Conservation (phyloP, 148 eudicot species). For the Cornus suecica region DNA sequence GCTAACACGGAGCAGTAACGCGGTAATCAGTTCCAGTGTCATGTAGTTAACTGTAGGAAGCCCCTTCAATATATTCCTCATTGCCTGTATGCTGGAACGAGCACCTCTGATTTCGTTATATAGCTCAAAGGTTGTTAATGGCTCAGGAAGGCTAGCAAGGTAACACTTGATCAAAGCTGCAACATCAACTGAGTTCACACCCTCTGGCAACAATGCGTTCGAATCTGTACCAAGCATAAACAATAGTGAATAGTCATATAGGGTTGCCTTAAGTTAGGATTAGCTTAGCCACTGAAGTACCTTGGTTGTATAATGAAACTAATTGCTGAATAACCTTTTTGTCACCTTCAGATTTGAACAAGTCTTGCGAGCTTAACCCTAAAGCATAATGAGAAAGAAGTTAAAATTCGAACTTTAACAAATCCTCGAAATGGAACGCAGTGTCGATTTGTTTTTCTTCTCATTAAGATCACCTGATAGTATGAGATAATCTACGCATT, state of each 20-base stretch:
- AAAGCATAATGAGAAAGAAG: constrained; percentile 10
- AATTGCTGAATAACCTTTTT: constrained; percentile 75
- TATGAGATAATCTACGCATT: constrained; percentile 90
- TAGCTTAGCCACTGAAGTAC: constrained; percentile 25
- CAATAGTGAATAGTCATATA: neutral
- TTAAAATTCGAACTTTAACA: neutral
- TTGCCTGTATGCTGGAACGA: constrained; percentile 61
- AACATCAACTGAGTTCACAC: constrained; percentile 61
- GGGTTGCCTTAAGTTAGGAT: neutral
- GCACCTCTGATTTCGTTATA: constrained; percentile 69
- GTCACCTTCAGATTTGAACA: constrained; percentile 84
- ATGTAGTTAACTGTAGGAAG: constrained; percentile 91
- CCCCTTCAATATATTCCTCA: constrained; percentile 74
- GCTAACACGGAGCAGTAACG: constrained; percentile 81
- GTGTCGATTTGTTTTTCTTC: neutral
- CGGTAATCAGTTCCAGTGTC: constrained; percentile 89
- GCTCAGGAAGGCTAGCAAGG: constrained; percentile 93
- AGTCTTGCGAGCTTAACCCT: constrained; percentile 72
- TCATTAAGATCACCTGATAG: constrained; percentile 56
- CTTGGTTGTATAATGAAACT: constrained; percentile 88
- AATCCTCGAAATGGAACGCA: constrained; percentile 1
- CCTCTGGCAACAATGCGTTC: constrained; percentile 72
- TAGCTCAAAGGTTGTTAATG: constrained; percentile 66
- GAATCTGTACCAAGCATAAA: constrained; percentile 46
- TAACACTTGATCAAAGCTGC: constrained; percentile 85